Conservation (phyloP, 148 eudicot genomes). For the Polygonum maritimum region DNA sequence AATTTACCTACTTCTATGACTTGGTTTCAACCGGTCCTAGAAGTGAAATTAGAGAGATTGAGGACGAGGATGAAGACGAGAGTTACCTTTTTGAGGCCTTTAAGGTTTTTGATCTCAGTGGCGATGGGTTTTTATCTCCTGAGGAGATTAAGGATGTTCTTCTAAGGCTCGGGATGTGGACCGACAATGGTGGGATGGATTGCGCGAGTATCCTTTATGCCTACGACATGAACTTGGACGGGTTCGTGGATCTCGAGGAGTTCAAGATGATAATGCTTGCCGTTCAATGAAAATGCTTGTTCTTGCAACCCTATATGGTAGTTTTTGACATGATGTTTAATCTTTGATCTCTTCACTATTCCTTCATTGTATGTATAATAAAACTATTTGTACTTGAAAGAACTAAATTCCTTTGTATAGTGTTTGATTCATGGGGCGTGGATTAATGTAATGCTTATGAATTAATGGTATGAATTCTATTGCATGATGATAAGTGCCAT, state of each 20-base stretch:
- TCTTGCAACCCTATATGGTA: neutral
- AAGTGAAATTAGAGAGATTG: neutral
- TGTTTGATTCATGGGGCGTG: neutral
- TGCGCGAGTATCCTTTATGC: constrained; percentile 34
- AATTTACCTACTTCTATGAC: constrained; percentile 33
- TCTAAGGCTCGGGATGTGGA: constrained; percentile 49
- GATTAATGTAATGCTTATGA: neutral
- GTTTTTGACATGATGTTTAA: neutral
- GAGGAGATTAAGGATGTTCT: constrained; percentile 54
- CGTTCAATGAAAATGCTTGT: neutral
- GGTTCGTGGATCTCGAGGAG: constrained; percentile 61
- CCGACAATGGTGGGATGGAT: constrained; percentile 30
- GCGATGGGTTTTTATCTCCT: constrained; percentile 52
- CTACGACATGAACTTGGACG: constrained; percentile 58
- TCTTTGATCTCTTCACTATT: neutral
- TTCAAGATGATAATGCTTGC: constrained; percentile 69
- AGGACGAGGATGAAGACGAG: constrained; percentile 18
- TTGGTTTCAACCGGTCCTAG: neutral
- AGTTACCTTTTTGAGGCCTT: constrained; percentile 45
- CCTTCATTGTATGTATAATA: neutral
- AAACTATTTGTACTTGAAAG: neutral
- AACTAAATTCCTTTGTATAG: neutral
- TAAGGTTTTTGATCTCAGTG: constrained; percentile 59
- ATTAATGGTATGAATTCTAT: neutral
- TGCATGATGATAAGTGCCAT: neutral